phyloP scores from a whole-genome alignment of 1,284 basidiomycete species.

The Psilocybe mexicana region DNA sequence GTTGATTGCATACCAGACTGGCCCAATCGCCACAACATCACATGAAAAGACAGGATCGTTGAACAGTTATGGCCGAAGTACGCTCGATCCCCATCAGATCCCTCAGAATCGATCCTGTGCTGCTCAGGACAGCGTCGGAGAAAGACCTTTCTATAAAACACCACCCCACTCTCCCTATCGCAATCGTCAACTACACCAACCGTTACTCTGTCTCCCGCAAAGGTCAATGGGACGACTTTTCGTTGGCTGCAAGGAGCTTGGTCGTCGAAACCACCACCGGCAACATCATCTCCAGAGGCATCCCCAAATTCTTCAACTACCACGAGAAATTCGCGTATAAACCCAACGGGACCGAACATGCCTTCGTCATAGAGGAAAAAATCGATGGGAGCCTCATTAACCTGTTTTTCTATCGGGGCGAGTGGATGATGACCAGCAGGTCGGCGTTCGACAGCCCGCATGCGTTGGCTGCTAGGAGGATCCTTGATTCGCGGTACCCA shows the following conservation, averaged over 20 bases:
- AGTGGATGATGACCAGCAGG: slow-evolving; percentile 20
- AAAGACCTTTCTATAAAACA: slow-evolving; percentile 17
- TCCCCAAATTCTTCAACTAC: slow-evolving; percentile 26
- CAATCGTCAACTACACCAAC: slow-evolving; percentile 24
- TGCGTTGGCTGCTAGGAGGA: slow-evolving; percentile 16
- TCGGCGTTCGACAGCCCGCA: slow-evolving; percentile 21
- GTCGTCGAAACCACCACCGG: slow-evolving; percentile 21
- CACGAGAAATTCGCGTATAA: slow-evolving; percentile 23
- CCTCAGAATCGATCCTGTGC: neutral
- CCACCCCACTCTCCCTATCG: slow-evolving; percentile 20
- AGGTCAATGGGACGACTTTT: slow-evolving; percentile 14
- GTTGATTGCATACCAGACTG: no score
- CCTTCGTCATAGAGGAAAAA: slow-evolving; percentile 24
- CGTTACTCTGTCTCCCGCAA: slow-evolving; percentile 8
- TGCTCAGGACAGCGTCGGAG: neutral
- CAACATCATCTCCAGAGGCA: slow-evolving; percentile 23
- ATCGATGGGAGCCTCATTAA: slow-evolving; percentile 27
- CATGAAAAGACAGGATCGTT: no score
- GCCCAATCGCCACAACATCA: no score
- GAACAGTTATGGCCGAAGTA: no score
- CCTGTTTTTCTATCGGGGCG: slow-evolving; percentile 19
- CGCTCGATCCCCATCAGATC: neutral
- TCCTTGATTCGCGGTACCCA: slow-evolving; percentile 21
- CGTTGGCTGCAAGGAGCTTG: slow-evolving; percentile 20
- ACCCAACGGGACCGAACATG: slow-evolving; percentile 21